A percentile compares a stretch with the other conserved stretches of the same genome.
Conservation (phyloP, 1,284 basidiomycete genomes). For the Cryptococcus maquisensis region DNA sequence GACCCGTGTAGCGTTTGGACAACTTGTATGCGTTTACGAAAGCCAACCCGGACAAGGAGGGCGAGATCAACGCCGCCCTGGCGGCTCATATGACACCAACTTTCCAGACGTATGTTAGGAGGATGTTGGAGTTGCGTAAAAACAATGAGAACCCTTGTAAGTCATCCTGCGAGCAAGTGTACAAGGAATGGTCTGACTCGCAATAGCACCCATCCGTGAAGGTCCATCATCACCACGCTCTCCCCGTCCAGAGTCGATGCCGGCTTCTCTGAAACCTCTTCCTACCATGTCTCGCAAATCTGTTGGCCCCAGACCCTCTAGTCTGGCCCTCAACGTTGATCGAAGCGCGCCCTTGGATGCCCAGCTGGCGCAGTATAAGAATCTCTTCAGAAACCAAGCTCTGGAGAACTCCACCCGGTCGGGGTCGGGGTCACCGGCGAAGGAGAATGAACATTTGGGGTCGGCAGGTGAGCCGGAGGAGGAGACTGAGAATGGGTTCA, state of each 20-base stretch:
- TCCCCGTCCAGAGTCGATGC: conserved; percentile 18
- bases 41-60: conserved; percentile 80
- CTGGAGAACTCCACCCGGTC: conserved; percentile 8
- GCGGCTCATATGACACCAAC: conserved; percentile 29
- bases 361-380: conserved; percentile 40
- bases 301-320: conserved; percentile 25
- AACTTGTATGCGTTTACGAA: conserved; percentile 92
- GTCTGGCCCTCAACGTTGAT: conserved; percentile 24
- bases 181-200: neutral
- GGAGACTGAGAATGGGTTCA: conserved; percentile 7
- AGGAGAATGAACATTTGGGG: neutral
- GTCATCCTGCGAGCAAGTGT: neutral
- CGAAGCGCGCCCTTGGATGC: conserved; percentile 34
- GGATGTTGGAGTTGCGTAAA: conserved; percentile 36
- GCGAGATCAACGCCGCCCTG: conserved; percentile 64
- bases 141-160: conserved; percentile 30
- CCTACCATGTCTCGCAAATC: conserved; percentile 18
- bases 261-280: conserved; percentile 9
- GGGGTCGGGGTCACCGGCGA: conserved; percentile 4
- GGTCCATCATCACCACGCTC: conserved; percentile 17
- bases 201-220: conserved; percentile 16
- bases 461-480: conserved; percentile 8
- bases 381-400: conserved; percentile 29
- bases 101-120: conserved; percentile 38
- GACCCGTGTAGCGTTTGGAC: conserved; percentile 76